Conservation (phyloP, 768 basidiomycete species). For the Leccinum incarnatum region DNA sequence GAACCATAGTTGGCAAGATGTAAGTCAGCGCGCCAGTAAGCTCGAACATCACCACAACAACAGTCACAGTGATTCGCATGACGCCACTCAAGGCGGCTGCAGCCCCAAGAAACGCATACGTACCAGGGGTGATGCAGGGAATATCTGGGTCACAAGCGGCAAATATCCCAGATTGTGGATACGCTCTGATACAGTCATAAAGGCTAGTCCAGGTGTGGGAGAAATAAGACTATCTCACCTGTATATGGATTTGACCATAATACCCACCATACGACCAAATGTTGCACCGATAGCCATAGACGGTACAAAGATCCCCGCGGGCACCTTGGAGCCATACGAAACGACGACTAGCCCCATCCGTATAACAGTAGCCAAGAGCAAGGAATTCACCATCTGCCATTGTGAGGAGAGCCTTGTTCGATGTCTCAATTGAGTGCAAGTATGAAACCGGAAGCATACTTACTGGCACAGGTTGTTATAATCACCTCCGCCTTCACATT, state of each 20-base stretch:
- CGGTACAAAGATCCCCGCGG: slow-evolving; percentile 96
- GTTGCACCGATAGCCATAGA: slow-evolving; percentile 99
- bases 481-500: slow-evolving; percentile 92
- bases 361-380: slow-evolving; percentile 88
- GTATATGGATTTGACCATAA: slow-evolving; percentile 91
- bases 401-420: slow-evolving; percentile 72
- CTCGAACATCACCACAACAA: slow-evolving; percentile 99
- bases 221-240: slow-evolving; percentile 48
- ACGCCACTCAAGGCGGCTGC: slow-evolving; percentile 95
- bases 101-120: slow-evolving; percentile 96
- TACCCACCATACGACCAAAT: slow-evolving; percentile 96
- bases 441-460: slow-evolving; percentile 31
- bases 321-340: slow-evolving; percentile 95
- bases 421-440: slow-evolving; percentile 7
- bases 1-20: slow-evolving; percentile 95
- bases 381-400: slow-evolving; percentile 93
- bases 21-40: slow-evolving; percentile 96
- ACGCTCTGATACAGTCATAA: slow-evolving; percentile 48
- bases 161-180: slow-evolving; percentile 84
- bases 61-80: slow-evolving; percentile 95
- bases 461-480: slow-evolving; percentile 95
- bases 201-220: not conserved
- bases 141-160: slow-evolving; percentile 86
- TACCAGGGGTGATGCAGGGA: slow-evolving; percentile 97
- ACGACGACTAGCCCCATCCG: slow-evolving; percentile 84